Evolutionary conservation across 2,329 filamentous ascomycete genomes (phyloP).

Genomic region (Grosmannia huntii): DNA sequence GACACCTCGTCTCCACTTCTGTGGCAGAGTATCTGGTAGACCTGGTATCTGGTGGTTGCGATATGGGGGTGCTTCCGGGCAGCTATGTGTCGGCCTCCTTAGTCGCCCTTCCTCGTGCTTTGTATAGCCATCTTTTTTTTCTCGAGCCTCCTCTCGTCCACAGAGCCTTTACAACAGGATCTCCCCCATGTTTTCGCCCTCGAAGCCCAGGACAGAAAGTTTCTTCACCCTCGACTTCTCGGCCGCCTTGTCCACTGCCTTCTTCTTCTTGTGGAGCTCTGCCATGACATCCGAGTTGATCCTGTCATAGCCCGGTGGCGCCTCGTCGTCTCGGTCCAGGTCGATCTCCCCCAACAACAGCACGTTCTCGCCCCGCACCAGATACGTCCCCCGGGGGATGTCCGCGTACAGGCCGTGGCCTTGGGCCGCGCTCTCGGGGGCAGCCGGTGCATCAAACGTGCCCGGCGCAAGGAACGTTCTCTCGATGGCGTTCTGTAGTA

Average conservation of each 20-base stretch:
- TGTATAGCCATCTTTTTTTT: not conserved
- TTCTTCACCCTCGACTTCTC: conserved; percentile 64
- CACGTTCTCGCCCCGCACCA: conserved; percentile 96
- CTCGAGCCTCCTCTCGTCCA: not conserved
- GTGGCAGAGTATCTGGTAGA: not conserved
- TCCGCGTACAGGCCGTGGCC: conserved; percentile 61
- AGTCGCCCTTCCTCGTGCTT: not conserved
- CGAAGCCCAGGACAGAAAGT: conserved; percentile 69
- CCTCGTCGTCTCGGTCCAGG: conserved; percentile 85
- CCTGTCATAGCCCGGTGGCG: conserved; percentile 54
- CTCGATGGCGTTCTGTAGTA: conserved; percentile 86
- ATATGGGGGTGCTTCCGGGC: not conserved
- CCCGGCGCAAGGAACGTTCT: conserved; percentile 58
- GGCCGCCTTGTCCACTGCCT: conserved; percentile 51
- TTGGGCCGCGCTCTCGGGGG: conserved; percentile 19
- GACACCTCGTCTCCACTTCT: not conserved
- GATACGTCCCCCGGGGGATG: conserved; percentile 71
- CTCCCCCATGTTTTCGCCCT: conserved; percentile 72
- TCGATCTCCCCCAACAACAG: conserved; percentile 91
- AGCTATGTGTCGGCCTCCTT: not conserved
- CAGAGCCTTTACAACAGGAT: conserved; percentile 45
- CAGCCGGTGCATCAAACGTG: conserved; percentile 19
- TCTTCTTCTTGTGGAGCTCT: conserved; percentile 58
- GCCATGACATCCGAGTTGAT: conserved; percentile 40
- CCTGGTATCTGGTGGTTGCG: not conserved